These are phyloP conservation scores for Exserohilum turcica DNA, from an alignment of 2,329 filamentous ascomycete genomes.

Conservation along the genomic window DNA sequence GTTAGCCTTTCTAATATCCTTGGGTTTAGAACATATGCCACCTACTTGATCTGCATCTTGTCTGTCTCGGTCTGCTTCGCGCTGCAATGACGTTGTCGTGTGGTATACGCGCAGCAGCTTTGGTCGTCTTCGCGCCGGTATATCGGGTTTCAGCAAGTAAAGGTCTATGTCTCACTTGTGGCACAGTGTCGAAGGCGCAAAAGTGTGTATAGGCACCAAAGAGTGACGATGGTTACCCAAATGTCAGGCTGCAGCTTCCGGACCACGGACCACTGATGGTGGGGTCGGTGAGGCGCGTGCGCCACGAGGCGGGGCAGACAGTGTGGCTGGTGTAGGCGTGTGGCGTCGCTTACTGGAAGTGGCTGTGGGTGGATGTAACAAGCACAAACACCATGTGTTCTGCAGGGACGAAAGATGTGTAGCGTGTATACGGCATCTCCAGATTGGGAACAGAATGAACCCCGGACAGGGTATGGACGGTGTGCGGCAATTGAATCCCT, in stretches of 20 bases:
- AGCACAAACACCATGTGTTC: not conserved
- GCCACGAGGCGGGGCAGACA: slow-evolving; percentile 13
- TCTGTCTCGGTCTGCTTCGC: not conserved
- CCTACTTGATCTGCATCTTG: slow-evolving; percentile 48
- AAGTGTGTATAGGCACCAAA: slow-evolving; percentile 6
- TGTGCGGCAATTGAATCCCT: no score
- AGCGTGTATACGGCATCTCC: no score
- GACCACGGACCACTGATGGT: slow-evolving; percentile 11
- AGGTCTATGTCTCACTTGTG: not conserved
- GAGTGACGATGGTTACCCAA: slow-evolving; percentile 2
- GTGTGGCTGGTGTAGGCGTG: slow-evolving; percentile 7
- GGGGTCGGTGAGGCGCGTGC: slow-evolving; percentile 1
- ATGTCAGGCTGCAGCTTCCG: slow-evolving; percentile 13
- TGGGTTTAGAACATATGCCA: not conserved
- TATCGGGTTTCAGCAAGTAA: not conserved
- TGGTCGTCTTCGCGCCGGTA: not conserved
- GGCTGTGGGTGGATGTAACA: not conserved
- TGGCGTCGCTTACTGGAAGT: not conserved
- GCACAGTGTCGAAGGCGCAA: not conserved
- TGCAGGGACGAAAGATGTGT: no score
- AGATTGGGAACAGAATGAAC: no score
- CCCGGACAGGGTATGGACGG: no score
- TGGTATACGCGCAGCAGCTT: not conserved
- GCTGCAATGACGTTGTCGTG: not conserved
- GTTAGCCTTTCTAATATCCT: slow-evolving; percentile 13